Evolutionary conservation across 805 yeast genomes (phyloP).

Genomic region (Schwanniomyces pseudopolymorphus): DNA sequence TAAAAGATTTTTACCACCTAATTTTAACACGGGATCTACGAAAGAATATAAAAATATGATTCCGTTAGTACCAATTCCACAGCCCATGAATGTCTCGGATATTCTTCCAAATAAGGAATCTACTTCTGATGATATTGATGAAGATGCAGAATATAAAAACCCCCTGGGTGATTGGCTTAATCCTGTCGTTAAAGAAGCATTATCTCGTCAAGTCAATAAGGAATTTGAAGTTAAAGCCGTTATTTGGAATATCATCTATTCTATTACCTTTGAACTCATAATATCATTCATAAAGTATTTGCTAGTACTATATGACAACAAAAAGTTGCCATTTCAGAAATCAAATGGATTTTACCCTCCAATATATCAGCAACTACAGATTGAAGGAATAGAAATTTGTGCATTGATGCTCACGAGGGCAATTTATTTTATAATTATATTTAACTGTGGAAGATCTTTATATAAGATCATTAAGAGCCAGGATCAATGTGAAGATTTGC

Average conservation of each 20-base stretch:
- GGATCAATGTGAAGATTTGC: conserved; percentile 53
- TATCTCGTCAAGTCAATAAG: conserved; percentile 43
- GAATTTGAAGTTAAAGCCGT: conserved; percentile 36
- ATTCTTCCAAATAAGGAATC: background rate
- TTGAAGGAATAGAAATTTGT: conserved; percentile 1
- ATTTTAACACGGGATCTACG: conserved; percentile 2
- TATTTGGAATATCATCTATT: conserved; percentile 22
- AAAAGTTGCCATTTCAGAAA: conserved; percentile 6
- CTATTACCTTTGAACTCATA: conserved; percentile 27
- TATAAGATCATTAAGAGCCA: conserved; percentile 36
- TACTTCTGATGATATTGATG: conserved; percentile 11
- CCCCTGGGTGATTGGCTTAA: conserved; percentile 36
- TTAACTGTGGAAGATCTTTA: conserved; percentile 26
- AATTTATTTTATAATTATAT: conserved; percentile 19
- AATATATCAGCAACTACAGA: conserved; percentile 1
- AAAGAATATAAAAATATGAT: conserved; percentile 5
- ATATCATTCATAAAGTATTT: conserved; percentile 12
- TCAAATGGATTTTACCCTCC: conserved; percentile 5
- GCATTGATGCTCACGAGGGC: conserved; percentile 14
- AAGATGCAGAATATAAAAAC: conserved; percentile 5
- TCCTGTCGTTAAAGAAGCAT: conserved; percentile 46
- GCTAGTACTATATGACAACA: conserved; percentile 6
- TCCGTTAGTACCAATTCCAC: conserved; percentile 9
- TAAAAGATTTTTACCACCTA: conserved; percentile 26
- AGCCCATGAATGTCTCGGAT: background rate